Evolutionary conservation across 2,329 filamentous ascomycete genomes (phyloP).

Genomic region (Cercospora canescens): DNA sequence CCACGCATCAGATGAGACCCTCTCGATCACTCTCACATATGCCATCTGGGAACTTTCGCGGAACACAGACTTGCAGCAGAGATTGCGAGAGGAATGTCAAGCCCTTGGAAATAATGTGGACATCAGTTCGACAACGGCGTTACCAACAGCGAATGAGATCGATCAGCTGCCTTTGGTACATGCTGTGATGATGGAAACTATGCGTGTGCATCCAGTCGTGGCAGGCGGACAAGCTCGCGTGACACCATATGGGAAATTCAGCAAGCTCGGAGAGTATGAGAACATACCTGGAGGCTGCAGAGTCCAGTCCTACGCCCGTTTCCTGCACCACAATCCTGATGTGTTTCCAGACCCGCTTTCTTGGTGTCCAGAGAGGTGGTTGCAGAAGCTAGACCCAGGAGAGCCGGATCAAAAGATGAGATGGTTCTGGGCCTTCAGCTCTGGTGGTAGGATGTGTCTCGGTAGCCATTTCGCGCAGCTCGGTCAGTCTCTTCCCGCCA

Average conservation of each 20-base stretch:
- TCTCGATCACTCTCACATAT: constrained; percentile 10
- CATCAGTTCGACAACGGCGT: background rate
- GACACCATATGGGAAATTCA: background rate
- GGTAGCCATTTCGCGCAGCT: constrained; percentile 5
- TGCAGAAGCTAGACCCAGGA: background rate
- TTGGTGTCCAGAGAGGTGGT: constrained; percentile 1
- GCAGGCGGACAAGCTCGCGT: constrained; percentile 6
- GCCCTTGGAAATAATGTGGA: background rate
- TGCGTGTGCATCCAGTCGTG: background rate
- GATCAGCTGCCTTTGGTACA: background rate
- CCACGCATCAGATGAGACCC: constrained; percentile 8
- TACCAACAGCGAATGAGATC: background rate
- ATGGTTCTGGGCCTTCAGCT: constrained; percentile 9
- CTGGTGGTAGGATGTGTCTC: constrained; percentile 3
- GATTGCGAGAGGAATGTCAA: background rate
- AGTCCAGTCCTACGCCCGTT: constrained; percentile 1
- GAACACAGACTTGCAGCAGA: background rate
- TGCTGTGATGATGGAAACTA: background rate
- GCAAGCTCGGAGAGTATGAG: background rate
- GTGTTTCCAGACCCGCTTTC: background rate
- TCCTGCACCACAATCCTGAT: background rate
- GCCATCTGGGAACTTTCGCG: constrained; percentile 12
- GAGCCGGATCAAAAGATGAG: background rate
- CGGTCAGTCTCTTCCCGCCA: background rate
- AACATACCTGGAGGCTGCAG: constrained; percentile 4